These are phyloP conservation scores for Usnea hakonensis DNA, from an alignment of 495 filamentous ascomycete genomes.

Conservation along the genomic window DNA sequence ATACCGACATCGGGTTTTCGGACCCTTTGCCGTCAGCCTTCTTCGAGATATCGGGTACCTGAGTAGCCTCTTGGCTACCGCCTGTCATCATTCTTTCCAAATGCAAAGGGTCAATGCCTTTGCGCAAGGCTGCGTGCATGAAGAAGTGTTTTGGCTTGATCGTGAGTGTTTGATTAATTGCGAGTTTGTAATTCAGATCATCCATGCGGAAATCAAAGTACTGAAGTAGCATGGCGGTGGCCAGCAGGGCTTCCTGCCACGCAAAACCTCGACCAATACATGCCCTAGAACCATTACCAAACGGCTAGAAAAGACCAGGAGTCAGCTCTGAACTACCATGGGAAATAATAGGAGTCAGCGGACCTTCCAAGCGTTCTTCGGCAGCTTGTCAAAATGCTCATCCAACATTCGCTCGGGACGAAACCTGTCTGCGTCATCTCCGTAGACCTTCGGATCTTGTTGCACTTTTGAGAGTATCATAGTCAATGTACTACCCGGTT, in stretches of 20 bases:
- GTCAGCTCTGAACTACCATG: not conserved
- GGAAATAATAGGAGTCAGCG: not conserved
- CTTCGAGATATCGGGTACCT: not conserved
- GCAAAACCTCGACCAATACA: slow-evolving; percentile 66
- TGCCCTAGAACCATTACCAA: slow-evolving; percentile 56
- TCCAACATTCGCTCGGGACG: slow-evolving; percentile 60
- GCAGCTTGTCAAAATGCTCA: slow-evolving; percentile 50
- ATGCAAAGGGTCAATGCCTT: slow-evolving; percentile 49
- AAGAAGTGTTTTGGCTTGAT: slow-evolving; percentile 69
- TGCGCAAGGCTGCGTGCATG: slow-evolving; percentile 56
- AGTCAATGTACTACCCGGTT: not conserved
- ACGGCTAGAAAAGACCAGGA: slow-evolving; percentile 24
- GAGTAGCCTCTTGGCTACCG: slow-evolving; percentile 11
- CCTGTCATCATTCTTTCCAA: slow-evolving; percentile 46
- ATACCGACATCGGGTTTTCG: slow-evolving; percentile 51
- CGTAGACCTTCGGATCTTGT: slow-evolving; percentile 58
- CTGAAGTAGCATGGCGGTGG: slow-evolving; percentile 49
- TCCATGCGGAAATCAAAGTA: slow-evolving; percentile 54
- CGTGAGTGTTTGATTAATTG: slow-evolving; percentile 63
- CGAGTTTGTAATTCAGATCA: slow-evolving; percentile 48
- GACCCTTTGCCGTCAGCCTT: slow-evolving; percentile 13
- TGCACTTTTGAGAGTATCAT: slow-evolving; percentile 54
- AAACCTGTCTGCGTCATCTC: slow-evolving; percentile 55
- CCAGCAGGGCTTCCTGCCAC: slow-evolving; percentile 52
- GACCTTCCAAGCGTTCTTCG: slow-evolving; percentile 51